phyloP scores from a whole-genome alignment of 768 basidiomycete species.

The Tubosaeta sp. region DNA sequence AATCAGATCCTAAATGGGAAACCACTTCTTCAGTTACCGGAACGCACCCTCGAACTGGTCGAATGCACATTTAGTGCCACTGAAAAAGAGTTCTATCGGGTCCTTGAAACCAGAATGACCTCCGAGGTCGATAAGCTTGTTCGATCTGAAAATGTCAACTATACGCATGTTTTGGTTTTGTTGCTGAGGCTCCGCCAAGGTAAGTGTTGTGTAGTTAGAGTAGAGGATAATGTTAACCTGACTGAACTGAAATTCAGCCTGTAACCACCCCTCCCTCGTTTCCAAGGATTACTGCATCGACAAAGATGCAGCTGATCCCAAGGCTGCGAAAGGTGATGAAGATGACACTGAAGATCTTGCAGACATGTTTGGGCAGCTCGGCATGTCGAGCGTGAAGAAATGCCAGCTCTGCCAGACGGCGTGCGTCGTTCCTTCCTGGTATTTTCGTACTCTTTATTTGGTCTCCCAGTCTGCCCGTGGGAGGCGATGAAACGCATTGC shows the following conservation, averaged over 20 bases:
- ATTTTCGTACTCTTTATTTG: slow-evolving; percentile 1
- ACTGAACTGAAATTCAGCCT: slow-evolving; percentile 48
- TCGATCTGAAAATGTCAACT: slow-evolving; percentile 48
- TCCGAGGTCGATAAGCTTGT: slow-evolving; percentile 65
- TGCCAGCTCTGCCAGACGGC: slow-evolving; percentile 74
- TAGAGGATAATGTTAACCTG: background rate
- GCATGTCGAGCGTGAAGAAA: slow-evolving; percentile 52
- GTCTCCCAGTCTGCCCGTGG: slow-evolving; percentile 12
- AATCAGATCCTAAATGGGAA: slow-evolving; percentile 71
- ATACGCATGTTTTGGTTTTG: slow-evolving; percentile 66
- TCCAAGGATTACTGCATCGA: slow-evolving; percentile 72
- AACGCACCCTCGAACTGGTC: slow-evolving; percentile 63
- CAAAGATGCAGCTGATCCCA: slow-evolving; percentile 71
- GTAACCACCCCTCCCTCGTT: slow-evolving; percentile 84
- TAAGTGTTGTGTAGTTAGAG: slow-evolving; percentile 26
- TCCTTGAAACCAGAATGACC: slow-evolving; percentile 65
- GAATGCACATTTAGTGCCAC: slow-evolving; percentile 72
- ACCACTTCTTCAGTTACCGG: slow-evolving; percentile 76
- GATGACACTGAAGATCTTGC: slow-evolving; percentile 72
- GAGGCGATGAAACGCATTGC: slow-evolving; percentile 45
- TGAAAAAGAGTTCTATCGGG: slow-evolving; percentile 77
- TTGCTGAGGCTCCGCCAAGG: slow-evolving; percentile 88
- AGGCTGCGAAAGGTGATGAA: slow-evolving; percentile 47
- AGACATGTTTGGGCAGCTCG: slow-evolving; percentile 65
- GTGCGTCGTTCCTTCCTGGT: slow-evolving; percentile 41